A percentile compares a stretch with the other conserved stretches of the same genome.
These are phyloP conservation scores for Bromus sterilis DNA, from an alignment of 176 grass and related monocot species.

Conservation along the genomic window DNA sequence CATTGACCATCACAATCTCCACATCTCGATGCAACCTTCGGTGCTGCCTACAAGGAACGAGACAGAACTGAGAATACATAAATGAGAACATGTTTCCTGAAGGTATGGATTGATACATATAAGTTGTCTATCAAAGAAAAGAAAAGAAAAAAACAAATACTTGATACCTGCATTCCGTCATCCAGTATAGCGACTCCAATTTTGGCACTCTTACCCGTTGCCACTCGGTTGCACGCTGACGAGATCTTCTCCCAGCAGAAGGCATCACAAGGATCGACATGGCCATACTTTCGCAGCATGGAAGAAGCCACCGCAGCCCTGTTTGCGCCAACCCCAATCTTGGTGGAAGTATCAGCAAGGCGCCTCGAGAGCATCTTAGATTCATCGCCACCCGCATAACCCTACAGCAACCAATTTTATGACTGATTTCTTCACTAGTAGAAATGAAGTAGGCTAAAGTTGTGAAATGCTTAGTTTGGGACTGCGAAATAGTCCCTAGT, in stretches of 20 bases:
- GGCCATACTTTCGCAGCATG: conserved; percentile 53
- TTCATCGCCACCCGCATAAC: conserved; percentile 71
- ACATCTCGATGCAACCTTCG: conserved; percentile 64
- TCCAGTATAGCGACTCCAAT: conserved; percentile 72
- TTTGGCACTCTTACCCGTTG: conserved; percentile 17
- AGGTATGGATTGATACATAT: not conserved
- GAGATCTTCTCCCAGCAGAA: not conserved
- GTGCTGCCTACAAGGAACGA: conserved; percentile 59
- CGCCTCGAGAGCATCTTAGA: conserved; percentile 67
- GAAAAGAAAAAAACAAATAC: not conserved
- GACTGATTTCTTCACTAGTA: not conserved
- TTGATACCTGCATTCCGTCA: conserved; percentile 86
- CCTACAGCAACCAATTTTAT: conserved; percentile 20
- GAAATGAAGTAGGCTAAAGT: not conserved
- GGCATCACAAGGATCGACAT: not conserved
- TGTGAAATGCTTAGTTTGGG: not conserved
- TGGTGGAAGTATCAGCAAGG: conserved; percentile 43
- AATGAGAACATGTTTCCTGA: not conserved
- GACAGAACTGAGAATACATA: not conserved
- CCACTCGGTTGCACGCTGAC: not conserved
- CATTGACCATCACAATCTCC: conserved; percentile 92
- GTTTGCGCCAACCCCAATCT: conserved; percentile 59
- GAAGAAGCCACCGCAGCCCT: conserved; percentile 48
- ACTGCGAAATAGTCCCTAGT: not conserved
- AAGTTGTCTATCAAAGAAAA: not conserved